phyloP scores from a whole-genome alignment of 2,329 filamentous ascomycete species.

The Penicillium rolfsii region DNA sequence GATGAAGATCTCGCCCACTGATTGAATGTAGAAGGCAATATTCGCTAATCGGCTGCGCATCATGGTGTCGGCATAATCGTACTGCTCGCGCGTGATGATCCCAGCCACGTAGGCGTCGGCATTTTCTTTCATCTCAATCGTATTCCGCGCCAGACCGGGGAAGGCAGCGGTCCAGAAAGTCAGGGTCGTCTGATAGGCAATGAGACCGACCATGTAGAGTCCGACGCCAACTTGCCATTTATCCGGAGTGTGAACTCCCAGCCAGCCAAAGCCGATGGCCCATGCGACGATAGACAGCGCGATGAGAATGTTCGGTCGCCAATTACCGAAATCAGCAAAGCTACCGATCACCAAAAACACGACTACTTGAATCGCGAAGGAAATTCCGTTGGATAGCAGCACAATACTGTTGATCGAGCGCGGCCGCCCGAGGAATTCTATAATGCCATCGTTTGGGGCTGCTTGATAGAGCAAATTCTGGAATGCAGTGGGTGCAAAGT shows the following conservation, averaged over 20 bases:
- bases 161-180: slow-evolving; percentile 72
- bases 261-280: slow-evolving; percentile 67
- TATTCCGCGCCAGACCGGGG: slow-evolving; percentile 61
- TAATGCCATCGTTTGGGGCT: slow-evolving; percentile 56
- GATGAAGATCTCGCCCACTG: slow-evolving; percentile 63
- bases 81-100: slow-evolving; percentile 60
- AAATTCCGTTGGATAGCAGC: slow-evolving; percentile 67
- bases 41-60: slow-evolving; percentile 68
- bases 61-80: slow-evolving; percentile 64
- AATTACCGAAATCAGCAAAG: slow-evolving; percentile 66
- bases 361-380: slow-evolving; percentile 67
- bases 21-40: slow-evolving; percentile 66
- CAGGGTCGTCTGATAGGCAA: slow-evolving; percentile 68
- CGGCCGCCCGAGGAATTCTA: slow-evolving; percentile 60
- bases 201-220: slow-evolving; percentile 68
- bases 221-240: slow-evolving; percentile 65
- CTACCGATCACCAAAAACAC: slow-evolving; percentile 52
- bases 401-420: slow-evolving; percentile 69
- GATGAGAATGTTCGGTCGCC: slow-evolving; percentile 65
- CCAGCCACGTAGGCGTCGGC: slow-evolving; percentile 56
- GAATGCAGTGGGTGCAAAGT: slow-evolving; percentile 66
- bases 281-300: slow-evolving; percentile 64
- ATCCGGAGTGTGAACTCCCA: slow-evolving; percentile 63
- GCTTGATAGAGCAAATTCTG: slow-evolving; percentile 67
- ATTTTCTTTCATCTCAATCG: slow-evolving; percentile 53